These are phyloP conservation scores for Solidago caesia DNA, from an alignment of 129 eudicot genomes.

Conservation along the genomic window DNA sequence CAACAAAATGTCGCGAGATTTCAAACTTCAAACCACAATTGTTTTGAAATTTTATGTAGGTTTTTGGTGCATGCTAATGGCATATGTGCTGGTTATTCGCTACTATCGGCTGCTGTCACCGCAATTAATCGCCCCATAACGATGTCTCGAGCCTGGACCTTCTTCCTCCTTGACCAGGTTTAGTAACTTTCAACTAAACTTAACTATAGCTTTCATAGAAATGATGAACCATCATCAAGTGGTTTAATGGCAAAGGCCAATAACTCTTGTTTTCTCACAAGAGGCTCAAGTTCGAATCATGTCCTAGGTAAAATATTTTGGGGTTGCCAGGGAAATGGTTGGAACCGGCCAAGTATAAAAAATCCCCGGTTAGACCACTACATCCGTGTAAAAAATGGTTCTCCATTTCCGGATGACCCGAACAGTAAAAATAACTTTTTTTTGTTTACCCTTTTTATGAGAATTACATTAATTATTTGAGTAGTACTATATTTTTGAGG, in stretches of 20 bases:
- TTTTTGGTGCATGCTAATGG: constrained; percentile 91
- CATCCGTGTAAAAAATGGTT: background rate
- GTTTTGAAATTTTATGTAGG: constrained; percentile 33
- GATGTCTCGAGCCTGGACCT: constrained; percentile 86
- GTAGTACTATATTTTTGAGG: background rate
- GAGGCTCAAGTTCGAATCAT: background rate
- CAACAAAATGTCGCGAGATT: too few species aligned
- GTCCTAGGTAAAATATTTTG: too few species aligned
- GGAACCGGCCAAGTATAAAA: too few species aligned
- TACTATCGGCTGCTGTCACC: constrained; percentile 72
- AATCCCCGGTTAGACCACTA: background rate
- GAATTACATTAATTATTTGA: background rate
- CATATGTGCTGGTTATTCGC: constrained; percentile 90
- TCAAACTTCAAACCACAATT: too few species aligned
- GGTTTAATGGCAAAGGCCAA: background rate
- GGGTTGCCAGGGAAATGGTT: too few species aligned
- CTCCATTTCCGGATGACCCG: too few species aligned
- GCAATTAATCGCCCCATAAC: constrained; percentile 86
- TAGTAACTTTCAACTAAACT: background rate
- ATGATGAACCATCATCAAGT: background rate
- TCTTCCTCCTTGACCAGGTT: constrained; percentile 96
- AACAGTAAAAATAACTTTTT: too few species aligned
- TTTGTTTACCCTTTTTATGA: background rate
- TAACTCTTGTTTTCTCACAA: background rate
- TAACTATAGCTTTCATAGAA: background rate